These are phyloP conservation scores for Fusarium chuoi DNA, from an alignment of 2,329 filamentous ascomycete species.

Conservation along the genomic window DNA sequence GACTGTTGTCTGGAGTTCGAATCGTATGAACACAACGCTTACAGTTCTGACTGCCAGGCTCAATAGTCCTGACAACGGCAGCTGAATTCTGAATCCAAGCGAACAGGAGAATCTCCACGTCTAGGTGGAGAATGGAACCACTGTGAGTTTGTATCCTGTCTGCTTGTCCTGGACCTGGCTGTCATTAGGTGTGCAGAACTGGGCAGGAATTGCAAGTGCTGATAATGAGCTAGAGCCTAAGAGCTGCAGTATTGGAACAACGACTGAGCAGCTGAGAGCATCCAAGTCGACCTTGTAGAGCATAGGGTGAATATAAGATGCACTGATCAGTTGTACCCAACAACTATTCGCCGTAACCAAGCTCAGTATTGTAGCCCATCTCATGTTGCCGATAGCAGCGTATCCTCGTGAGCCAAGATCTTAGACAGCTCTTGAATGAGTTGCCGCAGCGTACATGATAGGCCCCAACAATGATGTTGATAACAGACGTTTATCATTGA, in stretches of 20 bases:
- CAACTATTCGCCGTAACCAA: background rate
- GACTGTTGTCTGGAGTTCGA: background rate
- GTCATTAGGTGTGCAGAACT: background rate
- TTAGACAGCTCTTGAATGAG: background rate
- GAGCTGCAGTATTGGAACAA: background rate
- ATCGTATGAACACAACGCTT: background rate
- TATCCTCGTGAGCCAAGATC: conserved; percentile 1
- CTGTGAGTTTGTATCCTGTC: conserved; percentile 1
- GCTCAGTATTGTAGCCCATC: background rate
- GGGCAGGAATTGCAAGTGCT: background rate
- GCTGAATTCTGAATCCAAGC: conserved; percentile 9
- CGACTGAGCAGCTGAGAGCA: background rate
- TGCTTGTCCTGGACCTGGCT: background rate
- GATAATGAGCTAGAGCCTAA: background rate
- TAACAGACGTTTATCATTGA: background rate
- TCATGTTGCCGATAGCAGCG: background rate
- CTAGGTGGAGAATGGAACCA: conserved; percentile 29
- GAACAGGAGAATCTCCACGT: conserved; percentile 23
- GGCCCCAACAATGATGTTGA: background rate
- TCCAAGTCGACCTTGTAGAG: background rate
- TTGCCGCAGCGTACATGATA: background rate
- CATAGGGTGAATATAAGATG: background rate
- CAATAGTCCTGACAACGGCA: conserved; percentile 22
- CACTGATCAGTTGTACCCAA: background rate
- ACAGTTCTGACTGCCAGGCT: conserved; percentile 18